phyloP scores from a whole-genome alignment of 106 monocot genomes.

The Chionographis japonica region DNA sequence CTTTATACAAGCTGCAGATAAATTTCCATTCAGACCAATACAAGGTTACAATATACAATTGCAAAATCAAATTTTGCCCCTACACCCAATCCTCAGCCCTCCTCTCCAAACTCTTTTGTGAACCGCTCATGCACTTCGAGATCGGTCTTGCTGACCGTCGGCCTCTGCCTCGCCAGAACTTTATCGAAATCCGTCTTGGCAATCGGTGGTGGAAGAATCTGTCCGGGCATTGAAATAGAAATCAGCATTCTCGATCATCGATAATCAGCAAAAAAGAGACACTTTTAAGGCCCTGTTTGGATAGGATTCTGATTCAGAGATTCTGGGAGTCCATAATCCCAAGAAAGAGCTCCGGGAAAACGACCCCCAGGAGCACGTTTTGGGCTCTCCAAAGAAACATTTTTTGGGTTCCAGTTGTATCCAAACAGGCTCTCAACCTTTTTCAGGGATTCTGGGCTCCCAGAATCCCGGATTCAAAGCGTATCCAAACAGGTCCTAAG shows the following conservation, averaged over 20 bases:
- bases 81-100: constrained; percentile 23
- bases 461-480: too few relatives aligned
- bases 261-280: too few relatives aligned
- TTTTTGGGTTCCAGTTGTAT: too few relatives aligned
- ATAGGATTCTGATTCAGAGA: not conserved
- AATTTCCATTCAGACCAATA: not conserved
- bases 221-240: constrained; percentile 2
- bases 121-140: constrained; percentile 76
- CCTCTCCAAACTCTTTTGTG: constrained; percentile 81
- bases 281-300: too few relatives aligned
- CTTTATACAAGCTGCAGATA: not conserved
- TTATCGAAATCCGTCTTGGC: constrained; percentile 63
- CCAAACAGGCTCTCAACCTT: too few relatives aligned
- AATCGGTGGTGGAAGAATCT: constrained; percentile 77
- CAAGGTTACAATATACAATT: constrained; percentile 23
- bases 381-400: too few relatives aligned
- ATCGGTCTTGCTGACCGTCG: constrained; percentile 67
- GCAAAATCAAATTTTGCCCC: not conserved
- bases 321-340: too few relatives aligned
- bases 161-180: constrained; percentile 65
- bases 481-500: too few relatives aligned
- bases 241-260: not conserved
- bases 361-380: too few relatives aligned
- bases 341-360: too few relatives aligned
- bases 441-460: too few relatives aligned